phyloP scores from a whole-genome alignment of 371 early-diverging fungal genomes.

The Mucor irregularis region DNA sequence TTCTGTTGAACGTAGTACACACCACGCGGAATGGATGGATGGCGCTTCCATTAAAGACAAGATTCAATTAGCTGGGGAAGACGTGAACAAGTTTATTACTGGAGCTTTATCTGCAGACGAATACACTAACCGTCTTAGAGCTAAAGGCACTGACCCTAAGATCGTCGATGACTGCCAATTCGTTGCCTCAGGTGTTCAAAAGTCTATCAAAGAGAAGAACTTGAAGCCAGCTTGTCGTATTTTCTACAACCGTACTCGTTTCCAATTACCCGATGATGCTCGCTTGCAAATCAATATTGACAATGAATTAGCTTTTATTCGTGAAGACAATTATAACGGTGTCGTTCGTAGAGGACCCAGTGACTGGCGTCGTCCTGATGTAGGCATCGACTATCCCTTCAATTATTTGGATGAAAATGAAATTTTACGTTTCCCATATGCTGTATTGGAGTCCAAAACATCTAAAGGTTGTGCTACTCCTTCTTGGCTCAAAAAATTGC shows the following conservation, averaged over 20 bases:
- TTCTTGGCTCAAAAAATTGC: conserved; percentile 89
- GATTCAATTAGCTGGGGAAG: conserved; percentile 86
- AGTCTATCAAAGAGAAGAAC: conserved; percentile 71
- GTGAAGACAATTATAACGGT: conserved; percentile 87
- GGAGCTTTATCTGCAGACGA: conserved; percentile 79
- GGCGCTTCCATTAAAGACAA: conserved; percentile 90
- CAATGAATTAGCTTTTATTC: conserved; percentile 96
- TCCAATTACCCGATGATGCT: conserved; percentile 96
- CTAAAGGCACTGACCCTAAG: conserved; percentile 72
- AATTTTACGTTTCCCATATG: conserved; percentile 93
- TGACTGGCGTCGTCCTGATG: conserved; percentile 93
- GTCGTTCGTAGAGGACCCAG: conserved; percentile 58
- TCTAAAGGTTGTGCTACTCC: conserved; percentile 88
- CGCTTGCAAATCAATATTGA: conserved; percentile 95
- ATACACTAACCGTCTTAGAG: conserved; percentile 71
- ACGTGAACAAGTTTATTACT: conserved; percentile 80
- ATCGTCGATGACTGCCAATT: conserved; percentile 70
- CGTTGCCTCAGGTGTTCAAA: conserved; percentile 83
- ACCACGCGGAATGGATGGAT: conserved; percentile 94
- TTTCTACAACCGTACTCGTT: conserved; percentile 97
- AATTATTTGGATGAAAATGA: conserved; percentile 76
- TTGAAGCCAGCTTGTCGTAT: conserved; percentile 83
- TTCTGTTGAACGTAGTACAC: conserved; percentile 96
- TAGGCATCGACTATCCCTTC: conserved; percentile 90
- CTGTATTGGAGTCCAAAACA: conserved; percentile 97